Percentiles rank a stretch among this genome's conserved stretches.
phyloP scores from a whole-genome alignment of 192 early-diverging fungal species.

The Dimargaris cristalligena region DNA sequence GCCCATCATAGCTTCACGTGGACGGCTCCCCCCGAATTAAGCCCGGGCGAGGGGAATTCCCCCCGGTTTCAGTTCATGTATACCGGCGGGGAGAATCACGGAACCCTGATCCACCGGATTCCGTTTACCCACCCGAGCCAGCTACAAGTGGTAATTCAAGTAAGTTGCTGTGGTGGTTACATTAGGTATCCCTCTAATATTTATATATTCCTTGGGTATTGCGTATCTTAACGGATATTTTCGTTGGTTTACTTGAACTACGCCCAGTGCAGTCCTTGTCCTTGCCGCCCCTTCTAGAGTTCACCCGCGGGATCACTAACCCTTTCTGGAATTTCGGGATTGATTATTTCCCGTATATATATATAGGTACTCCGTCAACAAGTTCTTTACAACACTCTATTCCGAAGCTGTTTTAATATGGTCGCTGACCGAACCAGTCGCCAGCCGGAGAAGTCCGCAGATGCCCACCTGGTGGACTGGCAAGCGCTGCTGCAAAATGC shows the following conservation, averaged over 20 bases:
- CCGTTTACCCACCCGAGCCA: slow-evolving; percentile 9
- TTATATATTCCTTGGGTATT: no score
- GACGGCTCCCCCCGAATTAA: not conserved
- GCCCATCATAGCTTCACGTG: not conserved
- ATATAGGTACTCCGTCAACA: slow-evolving; percentile 7
- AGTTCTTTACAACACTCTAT: slow-evolving; percentile 1
- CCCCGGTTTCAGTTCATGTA: not conserved
- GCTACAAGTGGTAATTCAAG: not conserved
- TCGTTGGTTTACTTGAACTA: no score
- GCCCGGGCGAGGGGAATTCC: not conserved
- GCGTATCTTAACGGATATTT: no score
- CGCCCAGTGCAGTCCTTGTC: no score
- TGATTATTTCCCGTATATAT: no score
- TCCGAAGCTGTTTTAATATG: slow-evolving; percentile 1
- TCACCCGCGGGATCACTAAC: no score
- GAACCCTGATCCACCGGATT: not conserved
- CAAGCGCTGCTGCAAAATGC: not conserved
- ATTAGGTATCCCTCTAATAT: no score
- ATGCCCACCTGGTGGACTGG: not conserved
- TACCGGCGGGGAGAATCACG: not conserved
- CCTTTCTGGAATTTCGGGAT: no score
- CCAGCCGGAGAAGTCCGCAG: not conserved
- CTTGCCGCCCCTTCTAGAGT: no score
- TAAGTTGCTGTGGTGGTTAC: no score
- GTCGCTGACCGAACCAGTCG: not conserved